Evolutionary conservation across 1,284 basidiomycete genomes (phyloP).

Genomic region (Ceratobasidium sp.): DNA sequence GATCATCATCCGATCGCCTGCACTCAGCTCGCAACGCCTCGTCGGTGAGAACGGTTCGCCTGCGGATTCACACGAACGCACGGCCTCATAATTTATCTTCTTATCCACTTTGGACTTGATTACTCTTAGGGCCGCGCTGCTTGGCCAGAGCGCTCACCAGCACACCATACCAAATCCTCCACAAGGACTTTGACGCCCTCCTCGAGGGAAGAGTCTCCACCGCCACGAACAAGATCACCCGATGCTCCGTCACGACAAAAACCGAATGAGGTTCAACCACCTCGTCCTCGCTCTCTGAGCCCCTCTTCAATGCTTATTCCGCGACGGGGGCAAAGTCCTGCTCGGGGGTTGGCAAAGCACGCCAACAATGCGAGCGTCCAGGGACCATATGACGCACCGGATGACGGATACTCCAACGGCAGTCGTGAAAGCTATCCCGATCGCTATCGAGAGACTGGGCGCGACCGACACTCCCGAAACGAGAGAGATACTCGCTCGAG

Average conservation of each 20-base stretch:
- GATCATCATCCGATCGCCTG: neutral
- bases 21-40: slow-evolving; percentile 30
- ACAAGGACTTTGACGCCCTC: slow-evolving; percentile 9
- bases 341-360: slow-evolving; percentile 27
- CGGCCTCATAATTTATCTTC: slow-evolving; percentile 34
- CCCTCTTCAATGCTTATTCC: slow-evolving; percentile 32
- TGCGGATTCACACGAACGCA: slow-evolving; percentile 35
- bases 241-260: slow-evolving; percentile 1
- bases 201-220: neutral
- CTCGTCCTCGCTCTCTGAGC: slow-evolving; percentile 20
- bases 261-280: slow-evolving; percentile 6
- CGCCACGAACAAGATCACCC: neutral
- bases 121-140: slow-evolving; percentile 17
- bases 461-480: slow-evolving; percentile 8
- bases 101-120: slow-evolving; percentile 22
- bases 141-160: slow-evolving; percentile 22
- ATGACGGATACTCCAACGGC: neutral
- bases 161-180: neutral
- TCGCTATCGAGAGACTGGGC: slow-evolving; percentile 1
- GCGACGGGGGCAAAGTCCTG: slow-evolving; percentile 25
- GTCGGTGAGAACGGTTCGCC: slow-evolving; percentile 38
- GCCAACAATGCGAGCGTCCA: slow-evolving; percentile 11
- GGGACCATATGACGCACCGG: neutral
- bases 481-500: neutral
- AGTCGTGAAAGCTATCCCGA: neutral